phyloP scores from a whole-genome alignment of 2,329 filamentous ascomycete genomes.

The Leptographium lundbergii region DNA sequence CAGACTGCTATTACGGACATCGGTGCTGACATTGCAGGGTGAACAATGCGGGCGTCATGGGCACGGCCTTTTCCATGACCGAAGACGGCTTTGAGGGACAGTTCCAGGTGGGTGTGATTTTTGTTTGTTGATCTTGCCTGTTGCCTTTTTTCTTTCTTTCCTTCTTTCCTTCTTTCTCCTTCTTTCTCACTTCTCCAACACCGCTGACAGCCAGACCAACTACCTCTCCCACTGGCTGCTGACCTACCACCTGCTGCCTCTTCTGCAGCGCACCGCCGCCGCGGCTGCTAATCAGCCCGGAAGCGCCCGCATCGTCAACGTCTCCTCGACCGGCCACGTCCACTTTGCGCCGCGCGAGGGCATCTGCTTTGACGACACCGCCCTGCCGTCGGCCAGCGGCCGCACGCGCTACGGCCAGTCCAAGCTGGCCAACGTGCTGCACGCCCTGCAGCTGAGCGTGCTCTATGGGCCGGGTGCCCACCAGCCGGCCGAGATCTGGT shows the following conservation, averaged over 20 bases:
- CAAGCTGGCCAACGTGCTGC: constrained; percentile 11
- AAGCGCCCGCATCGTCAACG: constrained; percentile 12
- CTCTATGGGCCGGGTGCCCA: constrained; percentile 7
- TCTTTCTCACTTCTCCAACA: not conserved
- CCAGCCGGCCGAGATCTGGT: constrained; percentile 4
- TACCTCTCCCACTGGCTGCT: constrained; percentile 30
- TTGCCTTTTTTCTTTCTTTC: not conserved
- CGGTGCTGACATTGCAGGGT: constrained; percentile 4
- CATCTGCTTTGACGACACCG: constrained; percentile 9
- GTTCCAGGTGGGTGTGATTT: constrained; percentile 12
- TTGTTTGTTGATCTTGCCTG: no score
- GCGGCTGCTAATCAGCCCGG: constrained; percentile 8
- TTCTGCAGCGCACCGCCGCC: constrained; percentile 20
- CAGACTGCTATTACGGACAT: not conserved
- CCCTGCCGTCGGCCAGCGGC: not conserved
- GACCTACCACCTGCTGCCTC: constrained; percentile 24
- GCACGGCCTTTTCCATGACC: constrained; percentile 19
- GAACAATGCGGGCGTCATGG: constrained; percentile 21
- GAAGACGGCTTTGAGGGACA: constrained; percentile 24
- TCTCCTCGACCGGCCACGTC: constrained; percentile 8
- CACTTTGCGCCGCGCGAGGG: constrained; percentile 3
- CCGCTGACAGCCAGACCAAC: constrained; percentile 20
- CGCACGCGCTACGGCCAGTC: constrained; percentile 10
- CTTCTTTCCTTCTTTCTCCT: not conserved
- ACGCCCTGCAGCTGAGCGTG: constrained; percentile 4